Base-by-base conservation (phyloP, 2,329 filamentous ascomycete species). In the Sporothrix mexicana region DNA sequence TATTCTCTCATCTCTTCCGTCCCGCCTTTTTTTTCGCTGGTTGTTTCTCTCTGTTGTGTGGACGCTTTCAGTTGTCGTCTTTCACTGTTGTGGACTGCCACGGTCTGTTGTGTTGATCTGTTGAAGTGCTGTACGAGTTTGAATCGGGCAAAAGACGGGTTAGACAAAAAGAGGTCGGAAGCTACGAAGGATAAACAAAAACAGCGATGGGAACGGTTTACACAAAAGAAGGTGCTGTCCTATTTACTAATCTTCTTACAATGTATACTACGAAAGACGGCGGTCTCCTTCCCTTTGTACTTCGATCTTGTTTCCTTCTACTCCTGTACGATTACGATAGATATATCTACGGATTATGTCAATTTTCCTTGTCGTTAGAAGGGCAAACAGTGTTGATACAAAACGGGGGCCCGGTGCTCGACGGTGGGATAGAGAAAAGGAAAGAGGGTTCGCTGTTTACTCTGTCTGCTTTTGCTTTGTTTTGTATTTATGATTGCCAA, bases 1-100 rank as follows among this genome's bases (percentile, higher is more conserved):
- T n/a, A 36, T 55, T 71, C 47, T 73, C 43, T 68, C 49, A 36
- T 57, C 20, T 57, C 23, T 41, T 36, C 41, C 62, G 15, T 13
- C 8, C 8, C 25, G 47, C 12, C 6, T 70, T 41, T 55, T 9
- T 3, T 49, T 70, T 70, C 43, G 66, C 17, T n/a, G n/a, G n/a
- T n/a, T n/a, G n/a, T n/a, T n/a, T n/a, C 30, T n/a, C n/a, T 64
- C 17, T 57, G 51, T n/a, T 36, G 15, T 57, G 53, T 55, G 17
- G 59, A 20, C 9, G 8, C 36, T 36, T 49, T 47, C 36, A n/a
- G n/a, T 20, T 47, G 62, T 55, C 15, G 2, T 64, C 9, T 30
- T 15, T 25, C 3, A 17, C 20, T 57, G 15, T 49, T 30, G 2
- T 61, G 30, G 30, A 36, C 30, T 36, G 30, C 30, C 30, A 36